Conservation (phyloP, 768 basidiomycete genomes). For the Trametes punicea region DNA sequence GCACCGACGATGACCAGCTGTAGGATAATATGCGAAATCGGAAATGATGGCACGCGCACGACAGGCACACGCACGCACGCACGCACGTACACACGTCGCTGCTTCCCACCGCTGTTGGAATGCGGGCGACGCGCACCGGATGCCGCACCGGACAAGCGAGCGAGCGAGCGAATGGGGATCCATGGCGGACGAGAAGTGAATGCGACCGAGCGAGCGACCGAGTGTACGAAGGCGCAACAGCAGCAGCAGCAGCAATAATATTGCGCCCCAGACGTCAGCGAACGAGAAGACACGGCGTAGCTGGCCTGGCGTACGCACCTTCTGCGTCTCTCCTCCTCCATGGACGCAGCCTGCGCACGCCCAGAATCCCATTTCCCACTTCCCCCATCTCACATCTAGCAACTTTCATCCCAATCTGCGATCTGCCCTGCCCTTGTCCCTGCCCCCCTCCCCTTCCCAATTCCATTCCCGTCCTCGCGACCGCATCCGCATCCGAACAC, state of each 20-base stretch:
- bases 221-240: neutral
- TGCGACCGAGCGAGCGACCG: constrained; percentile 9
- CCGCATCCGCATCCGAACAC: neutral
- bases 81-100: neutral
- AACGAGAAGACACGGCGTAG: neutral
- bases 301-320: constrained; percentile 6
- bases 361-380: neutral
- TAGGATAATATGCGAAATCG: neutral
- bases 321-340: neutral
- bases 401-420: neutral
- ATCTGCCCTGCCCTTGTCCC: neutral
- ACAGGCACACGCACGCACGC: neutral
- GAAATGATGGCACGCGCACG: neutral
- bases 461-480: neutral
- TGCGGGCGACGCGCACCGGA: constrained; percentile 3
- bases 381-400: neutral
- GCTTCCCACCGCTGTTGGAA: neutral
- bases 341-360: neutral
- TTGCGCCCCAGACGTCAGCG: constrained; percentile 21
- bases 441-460: neutral
- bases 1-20: constrained; percentile 2
- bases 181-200: neutral
- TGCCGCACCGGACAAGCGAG: constrained; percentile 8
- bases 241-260: neutral
- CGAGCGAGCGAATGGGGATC: constrained; percentile 11